Percentiles rank a stretch among this genome's conserved stretches.
Evolutionary conservation across 179 eudicot genomes (phyloP).

Genomic region (Silene vulgaris): DNA sequence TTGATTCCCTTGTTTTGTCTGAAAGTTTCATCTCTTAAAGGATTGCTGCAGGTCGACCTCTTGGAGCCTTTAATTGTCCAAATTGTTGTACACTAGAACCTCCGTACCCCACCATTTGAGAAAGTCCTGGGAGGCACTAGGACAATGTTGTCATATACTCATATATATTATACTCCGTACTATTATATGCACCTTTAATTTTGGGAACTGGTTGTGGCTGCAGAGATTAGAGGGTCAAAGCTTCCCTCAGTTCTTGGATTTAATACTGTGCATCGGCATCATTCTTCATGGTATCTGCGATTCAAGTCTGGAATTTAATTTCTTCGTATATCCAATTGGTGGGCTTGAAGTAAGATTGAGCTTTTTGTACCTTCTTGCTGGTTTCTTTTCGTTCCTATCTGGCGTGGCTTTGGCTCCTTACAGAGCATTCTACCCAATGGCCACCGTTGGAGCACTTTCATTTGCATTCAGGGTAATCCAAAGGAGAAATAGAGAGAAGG

Average conservation of each 20-base stretch:
- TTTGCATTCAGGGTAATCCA: slow-evolving; percentile 60
- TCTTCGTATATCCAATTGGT: slow-evolving; percentile 51
- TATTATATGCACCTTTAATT: not conserved
- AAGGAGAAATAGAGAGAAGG: slow-evolving; percentile 59
- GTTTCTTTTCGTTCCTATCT: slow-evolving; percentile 57
- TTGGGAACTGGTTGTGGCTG: slow-evolving; percentile 31
- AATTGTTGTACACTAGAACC: not conserved
- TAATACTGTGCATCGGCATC: slow-evolving; percentile 63
- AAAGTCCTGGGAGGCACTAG: not conserved
- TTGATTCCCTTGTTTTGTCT: not conserved
- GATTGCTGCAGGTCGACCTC: not conserved
- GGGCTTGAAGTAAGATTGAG: slow-evolving; percentile 61
- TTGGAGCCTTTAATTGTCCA: not conserved
- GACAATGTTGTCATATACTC: not conserved
- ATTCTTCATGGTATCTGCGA: slow-evolving; percentile 81
- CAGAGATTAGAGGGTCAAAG: slow-evolving; percentile 70
- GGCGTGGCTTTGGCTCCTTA: slow-evolving; percentile 80
- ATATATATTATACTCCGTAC: too few relatives aligned
- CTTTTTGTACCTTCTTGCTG: slow-evolving; percentile 70
- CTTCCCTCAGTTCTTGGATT: slow-evolving; percentile 70
- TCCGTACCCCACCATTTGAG: not conserved
- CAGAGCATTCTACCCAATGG: slow-evolving; percentile 72
- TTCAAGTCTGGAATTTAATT: slow-evolving; percentile 68
- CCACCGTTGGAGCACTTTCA: slow-evolving; percentile 64
- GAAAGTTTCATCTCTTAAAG: not conserved